Evolutionary conservation across 805 yeast genomes (phyloP), one percentile per base, ranked within the genome.

Genomic region (Myxozyma geophila): DNA sequence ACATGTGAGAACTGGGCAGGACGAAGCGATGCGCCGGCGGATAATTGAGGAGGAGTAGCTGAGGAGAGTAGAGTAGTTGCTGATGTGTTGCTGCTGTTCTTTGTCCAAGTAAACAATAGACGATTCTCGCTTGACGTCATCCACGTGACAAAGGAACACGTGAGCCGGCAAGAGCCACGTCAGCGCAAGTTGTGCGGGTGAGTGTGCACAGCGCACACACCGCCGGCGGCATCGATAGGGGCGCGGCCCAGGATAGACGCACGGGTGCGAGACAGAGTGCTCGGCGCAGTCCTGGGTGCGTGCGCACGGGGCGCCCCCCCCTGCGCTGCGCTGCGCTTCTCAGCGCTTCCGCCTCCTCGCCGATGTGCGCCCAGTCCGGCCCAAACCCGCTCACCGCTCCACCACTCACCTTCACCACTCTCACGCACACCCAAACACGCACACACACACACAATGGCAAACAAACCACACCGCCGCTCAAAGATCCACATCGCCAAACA

Each of bases 391-490:
- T 28, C 28, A 28, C 28, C 28, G 5, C 28, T 5, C 5, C 28
- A 3, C 28, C 2, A 28, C 58, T 53, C 57, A 19, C 15, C 59
- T 36, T 13, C 46, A 21, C 35, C 44, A 17, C 28, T 21, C n/a
- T 54, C 33, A 17, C 37, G 17, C 46, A 23, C 19, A 46, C 51
- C 7, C 47, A 35, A 50, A n/a, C 44, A 17, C 28, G 13, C n/a
- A 48, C 33, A 17, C 37, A 17, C 46, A 23, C 19, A 46, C 51
- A 10, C 47, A 35, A 50, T 51, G 54, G 54, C 54, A 9, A 51
- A 51, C 54, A 51, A 51, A 51, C 54, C 46, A 37, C 54, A 35
- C 54, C 43, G 41, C n/a, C 23, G n/a, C 49, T 12, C 54, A 4
- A 28, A 19, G 33, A 28, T 9, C 48, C 43, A n/a, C 49, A 8